Base-by-base conservation (phyloP, 345 rosid genomes). In the Gossypium sturtianum region DNA sequence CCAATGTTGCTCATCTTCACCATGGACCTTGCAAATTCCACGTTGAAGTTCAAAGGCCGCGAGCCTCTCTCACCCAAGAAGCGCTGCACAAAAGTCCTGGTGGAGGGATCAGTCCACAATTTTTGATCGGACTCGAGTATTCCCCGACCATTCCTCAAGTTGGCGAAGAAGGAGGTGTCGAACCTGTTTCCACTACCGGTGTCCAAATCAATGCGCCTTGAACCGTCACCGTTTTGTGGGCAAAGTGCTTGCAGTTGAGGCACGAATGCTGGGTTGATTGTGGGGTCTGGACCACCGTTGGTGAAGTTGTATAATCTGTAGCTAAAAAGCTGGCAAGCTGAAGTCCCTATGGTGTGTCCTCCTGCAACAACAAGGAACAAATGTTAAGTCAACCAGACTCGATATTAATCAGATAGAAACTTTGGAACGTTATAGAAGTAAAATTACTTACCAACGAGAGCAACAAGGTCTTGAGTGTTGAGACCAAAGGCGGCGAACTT, bases 261-360 rank as follows among this genome's bases (percentile, higher is more conserved):
- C 3, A 68, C 58, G 12, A 68, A 68, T 48, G 57, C 57, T 1
- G 15, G 44, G 58, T 25, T 68, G 13, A 68, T 68, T 23, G 72
- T 13, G 10, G 72, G 72, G 58, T 68, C 72, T 2, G 72, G 62
- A 57, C 62, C 43, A 7, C 72, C 58, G 5, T 88, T 86, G 0
- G 89, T 83, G 87, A 91, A 89, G 74, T 88, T 88, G 41, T 58
- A 86, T 7, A 91, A 78, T 59, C 94, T 87, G 1, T 81, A 78
- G 3, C 81, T 29, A 57, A 91, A 77, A 16, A 81, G 67, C 12
- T 57, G 80, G 63, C 92, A 89, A 34, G 19, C 91, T 10, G 86
- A 87, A 34, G 81, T 74, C 52, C 90, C 92, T 22, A 88, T 84
- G 12, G 97, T 87, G 74, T 89, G 91, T 27, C 86, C 94, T 45